phyloP scores from a whole-genome alignment of 2,329 filamentous ascomycete species.

The Fusarium virguliforme region DNA sequence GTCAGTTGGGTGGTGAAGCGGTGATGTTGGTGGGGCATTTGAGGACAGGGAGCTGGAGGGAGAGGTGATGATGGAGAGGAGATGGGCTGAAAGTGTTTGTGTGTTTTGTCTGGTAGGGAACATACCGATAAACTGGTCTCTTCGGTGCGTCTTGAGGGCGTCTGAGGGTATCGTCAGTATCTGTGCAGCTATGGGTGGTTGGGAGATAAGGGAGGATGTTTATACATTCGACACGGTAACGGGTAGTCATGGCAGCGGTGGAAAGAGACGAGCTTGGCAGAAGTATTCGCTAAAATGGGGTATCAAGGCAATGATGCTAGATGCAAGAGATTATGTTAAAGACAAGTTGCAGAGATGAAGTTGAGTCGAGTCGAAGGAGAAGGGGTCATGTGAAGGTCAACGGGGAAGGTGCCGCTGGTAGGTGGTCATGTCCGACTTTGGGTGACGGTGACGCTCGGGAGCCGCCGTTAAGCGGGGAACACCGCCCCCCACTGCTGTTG shows the following conservation, averaged over 20 bases:
- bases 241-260: conserved; percentile 69
- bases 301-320: background rate
- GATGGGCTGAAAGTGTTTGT: background rate
- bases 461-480: conserved; percentile 49
- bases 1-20: conserved; percentile 21
- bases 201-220: conserved; percentile 37
- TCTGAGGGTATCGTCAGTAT: conserved; percentile 60
- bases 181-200: conserved; percentile 29
- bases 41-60: conserved; percentile 15
- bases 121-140: conserved; percentile 88
- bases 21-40: conserved; percentile 14
- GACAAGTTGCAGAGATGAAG: background rate
- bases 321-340: background rate
- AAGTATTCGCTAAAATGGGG: background rate
- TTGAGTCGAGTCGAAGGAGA: background rate
- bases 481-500: conserved; percentile 40
- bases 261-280: background rate
- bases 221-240: conserved; percentile 83
- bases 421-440: conserved; percentile 22
- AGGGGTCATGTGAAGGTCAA: background rate
- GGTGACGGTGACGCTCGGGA: conserved; percentile 44
- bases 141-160: conserved; percentile 84
- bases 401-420: conserved; percentile 29
- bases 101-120: background rate
- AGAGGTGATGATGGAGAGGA: background rate